Evolutionary conservation across 2,329 filamentous ascomycete genomes (phyloP).

Genomic region (Fusarium clavum): DNA sequence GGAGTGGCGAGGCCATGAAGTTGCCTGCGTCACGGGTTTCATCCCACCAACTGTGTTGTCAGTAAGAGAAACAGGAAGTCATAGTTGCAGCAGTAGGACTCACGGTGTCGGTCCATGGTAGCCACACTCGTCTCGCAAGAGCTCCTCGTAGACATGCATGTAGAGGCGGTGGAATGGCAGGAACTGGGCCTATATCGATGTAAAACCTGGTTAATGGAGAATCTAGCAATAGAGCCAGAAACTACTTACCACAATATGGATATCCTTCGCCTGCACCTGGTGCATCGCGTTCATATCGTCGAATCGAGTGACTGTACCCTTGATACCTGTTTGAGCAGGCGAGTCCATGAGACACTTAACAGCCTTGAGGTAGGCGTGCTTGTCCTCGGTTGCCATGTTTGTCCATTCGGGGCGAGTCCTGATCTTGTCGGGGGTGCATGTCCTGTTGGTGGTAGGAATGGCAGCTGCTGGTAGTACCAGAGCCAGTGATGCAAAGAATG

Average conservation of each 20-base stretch:
- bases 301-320: neutral
- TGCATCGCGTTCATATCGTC: neutral
- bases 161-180: neutral
- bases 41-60: neutral
- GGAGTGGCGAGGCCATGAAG: neutral
- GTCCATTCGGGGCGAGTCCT: neutral
- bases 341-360: neutral
- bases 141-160: neutral
- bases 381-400: neutral
- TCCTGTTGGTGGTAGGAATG: neutral
- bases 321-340: neutral
- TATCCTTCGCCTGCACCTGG: neutral
- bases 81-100: neutral
- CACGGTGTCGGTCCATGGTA: neutral
- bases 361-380: neutral
- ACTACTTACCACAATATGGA: neutral
- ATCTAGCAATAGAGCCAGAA: accelerated
- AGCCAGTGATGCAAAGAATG: neutral
- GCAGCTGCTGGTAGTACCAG: neutral
- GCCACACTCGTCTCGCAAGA: neutral
- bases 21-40: neutral
- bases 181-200: neutral
- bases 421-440: neutral
- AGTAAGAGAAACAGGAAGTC: neutral
- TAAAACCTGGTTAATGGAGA: neutral